Conservation (phyloP, 1,284 basidiomycete genomes). For the Cutaneotrichosporon cavernicola region DNA sequence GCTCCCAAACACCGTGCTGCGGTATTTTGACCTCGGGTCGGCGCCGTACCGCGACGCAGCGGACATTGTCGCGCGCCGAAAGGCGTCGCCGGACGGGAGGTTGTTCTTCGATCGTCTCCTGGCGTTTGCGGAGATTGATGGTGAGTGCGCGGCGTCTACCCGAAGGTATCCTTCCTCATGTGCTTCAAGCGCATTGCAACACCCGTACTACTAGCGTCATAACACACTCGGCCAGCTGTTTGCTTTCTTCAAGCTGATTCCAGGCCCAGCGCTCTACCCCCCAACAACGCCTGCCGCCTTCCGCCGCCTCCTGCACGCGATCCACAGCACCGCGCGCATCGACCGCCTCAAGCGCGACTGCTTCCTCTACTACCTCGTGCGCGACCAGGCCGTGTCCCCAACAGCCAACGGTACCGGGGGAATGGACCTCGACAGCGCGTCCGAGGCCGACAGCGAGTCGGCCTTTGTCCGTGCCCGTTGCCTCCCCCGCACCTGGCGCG, state of each 20-base stretch:
- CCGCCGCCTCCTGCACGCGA: constrained; percentile 38
- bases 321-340: constrained; percentile 29
- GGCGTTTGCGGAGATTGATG: constrained; percentile 35
- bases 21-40: constrained; percentile 43
- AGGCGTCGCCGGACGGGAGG: constrained; percentile 27
- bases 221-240: background rate
- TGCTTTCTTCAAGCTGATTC: background rate
- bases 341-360: constrained; percentile 47
- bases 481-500: constrained; percentile 41
- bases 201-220: background rate
- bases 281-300: constrained; percentile 38
- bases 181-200: background rate
- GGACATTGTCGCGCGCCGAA: constrained; percentile 23
- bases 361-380: constrained; percentile 46
- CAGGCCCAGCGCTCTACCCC: constrained; percentile 41
- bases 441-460: constrained; percentile 20
- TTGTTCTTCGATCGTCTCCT: constrained; percentile 47
- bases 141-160: constrained; percentile 23
- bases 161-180: no score
- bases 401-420: constrained; percentile 4
- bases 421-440: constrained; percentile 31
- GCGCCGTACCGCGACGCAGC: constrained; percentile 31
- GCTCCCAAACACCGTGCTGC: constrained; percentile 36
- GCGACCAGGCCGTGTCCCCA: constrained; percentile 31
- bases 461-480: constrained; percentile 39